Evolutionary conservation across 805 yeast genomes (phyloP), one percentile per base, ranked within the genome.

Genomic region (Candida tammaniensis): DNA sequence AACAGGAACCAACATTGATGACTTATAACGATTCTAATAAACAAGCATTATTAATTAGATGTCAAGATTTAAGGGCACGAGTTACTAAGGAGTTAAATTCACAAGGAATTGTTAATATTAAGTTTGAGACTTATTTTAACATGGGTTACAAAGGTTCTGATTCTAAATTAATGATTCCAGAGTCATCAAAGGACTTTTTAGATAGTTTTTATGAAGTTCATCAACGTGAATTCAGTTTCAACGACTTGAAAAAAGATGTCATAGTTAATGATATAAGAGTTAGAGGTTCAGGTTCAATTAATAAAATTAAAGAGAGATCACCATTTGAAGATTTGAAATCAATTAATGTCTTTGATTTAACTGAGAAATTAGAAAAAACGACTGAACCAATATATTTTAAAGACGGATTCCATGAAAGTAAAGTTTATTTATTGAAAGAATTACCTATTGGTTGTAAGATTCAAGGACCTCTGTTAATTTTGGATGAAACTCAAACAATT

Each of bases 401-500:
- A 20, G 58, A 62, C 13, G 71, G 68, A 2, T 63, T 73, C 54
- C 39, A 57, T 1, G 60, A 68, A 1, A 74, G 89, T 2, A 74
- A 28, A n/a, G 33, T 49, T 12, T 84, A 64, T 51, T 52, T 70
- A 27, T 57, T 85, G 25, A 77, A 71, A n/a, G 68, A 73, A 12
- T 55, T 85, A 26, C 46, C 54, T 1, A 44, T 68, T 20, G 93
- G 93, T 7, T 61, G 72, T 8, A 49, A 58, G 16, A 53, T 85
- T 6, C 27, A 40, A 4, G 95, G 95, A 1, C 95, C 95, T 7
- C 86, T 86, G 0, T 74, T 86, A 46, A 66, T 86, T 42, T 80
- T 85, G 2, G 95, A 86, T 59, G 79, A 77, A 18, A 86, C 94
- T 1, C 95, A 86, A 56, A 86, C 95, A 0, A 76, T 85, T 41